Evolutionary conservation across 2,329 filamentous ascomycete species (phyloP).

Genomic region (Trichoderma sp.): DNA sequence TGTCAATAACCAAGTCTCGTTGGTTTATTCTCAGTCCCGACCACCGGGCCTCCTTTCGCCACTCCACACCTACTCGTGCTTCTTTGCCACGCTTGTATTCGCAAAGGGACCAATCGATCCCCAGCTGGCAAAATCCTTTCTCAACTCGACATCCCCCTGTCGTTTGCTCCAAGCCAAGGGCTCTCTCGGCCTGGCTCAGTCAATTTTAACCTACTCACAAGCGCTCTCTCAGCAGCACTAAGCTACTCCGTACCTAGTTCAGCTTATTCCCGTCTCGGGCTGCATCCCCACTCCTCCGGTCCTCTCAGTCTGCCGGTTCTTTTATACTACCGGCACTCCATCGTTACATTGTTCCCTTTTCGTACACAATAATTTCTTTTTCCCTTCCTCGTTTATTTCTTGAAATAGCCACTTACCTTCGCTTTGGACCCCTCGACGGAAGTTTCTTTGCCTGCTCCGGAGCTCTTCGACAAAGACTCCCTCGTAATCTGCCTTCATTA

Average conservation of each 20-base stretch:
- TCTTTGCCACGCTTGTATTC: conserved; percentile 17
- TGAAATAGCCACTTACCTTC: background rate
- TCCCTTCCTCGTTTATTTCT: background rate
- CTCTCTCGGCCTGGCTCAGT: conserved; percentile 9
- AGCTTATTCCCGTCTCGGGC: conserved; percentile 25
- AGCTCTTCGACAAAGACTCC: background rate
- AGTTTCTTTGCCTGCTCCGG: background rate
- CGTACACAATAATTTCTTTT: conserved; percentile 11
- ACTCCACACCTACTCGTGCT: conserved; percentile 19
- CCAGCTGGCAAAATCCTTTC: conserved; percentile 20
- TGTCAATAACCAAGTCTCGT: conserved; percentile 8
- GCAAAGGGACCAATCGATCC: conserved; percentile 17
- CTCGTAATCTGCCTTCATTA: background rate
- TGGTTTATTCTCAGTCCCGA: conserved; percentile 2
- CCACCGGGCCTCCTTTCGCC: conserved; percentile 20
- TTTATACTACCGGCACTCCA: conserved; percentile 20
- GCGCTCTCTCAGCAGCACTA: conserved; percentile 18
- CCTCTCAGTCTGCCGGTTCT: conserved; percentile 20
- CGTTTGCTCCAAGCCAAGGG: conserved; percentile 19
- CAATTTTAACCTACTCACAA: conserved; percentile 16
- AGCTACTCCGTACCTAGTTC: conserved; percentile 23
- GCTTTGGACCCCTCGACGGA: background rate
- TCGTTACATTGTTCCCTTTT: conserved; percentile 17
- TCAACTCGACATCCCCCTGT: conserved; percentile 14
- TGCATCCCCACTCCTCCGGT: conserved; percentile 22